Percentiles rank a stretch among this genome's conserved stretches.
These are phyloP conservation scores for Cnidoscolus chayamansa DNA, from an alignment of 441 rosid species.

Conservation along the genomic window DNA sequence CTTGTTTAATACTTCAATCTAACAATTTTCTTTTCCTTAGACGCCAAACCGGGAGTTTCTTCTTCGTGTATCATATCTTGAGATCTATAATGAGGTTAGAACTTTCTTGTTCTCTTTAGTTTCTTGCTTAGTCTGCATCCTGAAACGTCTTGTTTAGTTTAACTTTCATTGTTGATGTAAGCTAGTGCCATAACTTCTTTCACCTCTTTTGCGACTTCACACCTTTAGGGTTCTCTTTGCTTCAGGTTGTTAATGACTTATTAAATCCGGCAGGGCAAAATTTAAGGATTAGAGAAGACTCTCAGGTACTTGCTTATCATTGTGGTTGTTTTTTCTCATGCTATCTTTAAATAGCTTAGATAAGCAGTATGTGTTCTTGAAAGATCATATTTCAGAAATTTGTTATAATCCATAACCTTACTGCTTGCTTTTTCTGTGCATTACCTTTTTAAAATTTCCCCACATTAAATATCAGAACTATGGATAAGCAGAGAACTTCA, in stretches of 20 bases:
- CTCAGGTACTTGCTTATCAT: constrained; percentile 58
- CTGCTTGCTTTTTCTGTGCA: neutral
- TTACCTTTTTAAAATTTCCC: neutral
- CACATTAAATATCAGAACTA: neutral
- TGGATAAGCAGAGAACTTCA: neutral
- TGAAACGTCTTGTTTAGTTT: neutral
- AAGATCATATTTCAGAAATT: constrained; percentile 1
- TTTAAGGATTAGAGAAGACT: constrained; percentile 94
- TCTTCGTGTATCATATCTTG: constrained; percentile 94
- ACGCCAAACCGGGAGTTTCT: constrained; percentile 94
- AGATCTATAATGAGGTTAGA: constrained; percentile 93
- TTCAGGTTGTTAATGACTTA: constrained; percentile 94
- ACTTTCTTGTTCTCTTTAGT: constrained; percentile 17
- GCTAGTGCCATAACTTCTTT: constrained; percentile 15
- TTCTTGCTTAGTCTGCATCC: constrained; percentile 16
- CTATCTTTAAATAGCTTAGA: neutral
- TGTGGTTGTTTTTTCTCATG: neutral
- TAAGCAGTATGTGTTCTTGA: neutral
- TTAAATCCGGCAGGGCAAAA: constrained; percentile 97
- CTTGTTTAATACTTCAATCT: constrained; percentile 27
- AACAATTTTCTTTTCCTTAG: constrained; percentile 36
- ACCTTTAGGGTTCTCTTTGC: constrained; percentile 31
- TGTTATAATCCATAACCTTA: neutral
- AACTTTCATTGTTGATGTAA: constrained; percentile 16
- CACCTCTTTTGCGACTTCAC: constrained; percentile 21